A percentile compares a stretch with the other conserved stretches of the same genome.
Conservation (phyloP, 1,284 basidiomycete species). For the Mixia osmundae region DNA sequence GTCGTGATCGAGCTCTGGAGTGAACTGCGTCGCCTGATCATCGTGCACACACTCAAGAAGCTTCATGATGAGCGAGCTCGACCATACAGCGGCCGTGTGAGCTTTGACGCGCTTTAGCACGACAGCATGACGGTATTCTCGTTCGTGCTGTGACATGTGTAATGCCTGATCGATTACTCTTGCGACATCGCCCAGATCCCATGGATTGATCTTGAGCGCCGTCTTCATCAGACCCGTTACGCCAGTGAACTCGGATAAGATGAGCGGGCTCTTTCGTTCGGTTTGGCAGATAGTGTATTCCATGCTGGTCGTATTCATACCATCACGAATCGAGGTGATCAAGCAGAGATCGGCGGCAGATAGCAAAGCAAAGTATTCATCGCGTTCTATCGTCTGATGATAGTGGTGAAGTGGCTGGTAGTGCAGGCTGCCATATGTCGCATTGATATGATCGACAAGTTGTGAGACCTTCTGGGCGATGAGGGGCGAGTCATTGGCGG, state of each 20-base stretch:
- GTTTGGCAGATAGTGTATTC: constrained; percentile 86
- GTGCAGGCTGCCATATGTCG: constrained; percentile 71
- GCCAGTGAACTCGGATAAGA: constrained; percentile 94
- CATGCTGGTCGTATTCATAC: constrained; percentile 96
- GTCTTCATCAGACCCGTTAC: constrained; percentile 68
- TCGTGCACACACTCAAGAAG: constrained; percentile 57
- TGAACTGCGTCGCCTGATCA: constrained; percentile 61
- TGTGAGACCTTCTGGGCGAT: constrained; percentile 84
- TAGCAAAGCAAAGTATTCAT: constrained; percentile 94
- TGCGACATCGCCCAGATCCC: constrained; percentile 64
- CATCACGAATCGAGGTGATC: constrained; percentile 85
- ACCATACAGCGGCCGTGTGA: constrained; percentile 92
- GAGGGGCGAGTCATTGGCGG: constrained; percentile 75
- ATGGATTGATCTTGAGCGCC: constrained; percentile 63
- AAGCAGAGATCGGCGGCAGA: constrained; percentile 84
- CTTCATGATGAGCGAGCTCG: constrained; percentile 66
- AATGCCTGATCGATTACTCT: constrained; percentile 81
- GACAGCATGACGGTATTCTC: constrained; percentile 45
- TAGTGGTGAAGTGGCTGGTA: constrained; percentile 99
- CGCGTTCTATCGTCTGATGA: constrained; percentile 77
- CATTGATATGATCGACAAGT: constrained; percentile 83
- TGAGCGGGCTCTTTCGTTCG: constrained; percentile 53
- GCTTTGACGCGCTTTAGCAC: constrained; percentile 71
- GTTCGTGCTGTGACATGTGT: constrained; percentile 54
- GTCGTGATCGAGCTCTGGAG: constrained; percentile 53